Evolutionary conservation across 2,329 filamentous ascomycete genomes (phyloP).

Genomic region (Beauveria medogensis): DNA sequence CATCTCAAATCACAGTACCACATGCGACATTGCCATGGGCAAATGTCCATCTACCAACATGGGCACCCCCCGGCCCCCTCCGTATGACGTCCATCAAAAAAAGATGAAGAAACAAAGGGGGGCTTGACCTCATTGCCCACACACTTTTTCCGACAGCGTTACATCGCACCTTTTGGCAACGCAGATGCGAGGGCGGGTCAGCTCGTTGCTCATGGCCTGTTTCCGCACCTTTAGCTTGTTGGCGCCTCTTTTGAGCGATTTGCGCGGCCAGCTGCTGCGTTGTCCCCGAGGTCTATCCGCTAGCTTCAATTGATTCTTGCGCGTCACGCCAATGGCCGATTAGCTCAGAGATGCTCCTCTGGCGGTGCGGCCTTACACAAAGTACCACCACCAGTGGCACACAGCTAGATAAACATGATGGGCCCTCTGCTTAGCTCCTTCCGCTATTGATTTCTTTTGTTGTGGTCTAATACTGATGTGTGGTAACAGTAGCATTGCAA

Average conservation of each 20-base stretch:
- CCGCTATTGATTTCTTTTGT: background rate
- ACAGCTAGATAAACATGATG: background rate
- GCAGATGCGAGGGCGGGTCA: background rate
- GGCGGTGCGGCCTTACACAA: background rate
- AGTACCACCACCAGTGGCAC: background rate
- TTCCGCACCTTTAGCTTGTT: background rate
- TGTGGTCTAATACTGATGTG: background rate
- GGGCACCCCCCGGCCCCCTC: background rate
- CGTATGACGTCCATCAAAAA: background rate
- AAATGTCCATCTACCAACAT: background rate
- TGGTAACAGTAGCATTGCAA: background rate
- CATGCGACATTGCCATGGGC: background rate
- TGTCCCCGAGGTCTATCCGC: conserved; percentile 6
- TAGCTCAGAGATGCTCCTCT: background rate
- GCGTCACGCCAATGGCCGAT: background rate
- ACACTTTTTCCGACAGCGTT: background rate
- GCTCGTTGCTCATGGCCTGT: background rate
- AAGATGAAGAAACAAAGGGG: background rate
- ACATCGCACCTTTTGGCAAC: background rate
- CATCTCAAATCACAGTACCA: background rate
- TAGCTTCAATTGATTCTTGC: background rate
- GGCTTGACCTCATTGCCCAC: background rate
- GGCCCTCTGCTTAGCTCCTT: background rate
- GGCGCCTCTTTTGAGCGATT: conserved; percentile 2
- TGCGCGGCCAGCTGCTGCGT: background rate